phyloP scores from a whole-genome alignment of 1,139 yeast genomes.

The Saccharomyces hybrid region DNA sequence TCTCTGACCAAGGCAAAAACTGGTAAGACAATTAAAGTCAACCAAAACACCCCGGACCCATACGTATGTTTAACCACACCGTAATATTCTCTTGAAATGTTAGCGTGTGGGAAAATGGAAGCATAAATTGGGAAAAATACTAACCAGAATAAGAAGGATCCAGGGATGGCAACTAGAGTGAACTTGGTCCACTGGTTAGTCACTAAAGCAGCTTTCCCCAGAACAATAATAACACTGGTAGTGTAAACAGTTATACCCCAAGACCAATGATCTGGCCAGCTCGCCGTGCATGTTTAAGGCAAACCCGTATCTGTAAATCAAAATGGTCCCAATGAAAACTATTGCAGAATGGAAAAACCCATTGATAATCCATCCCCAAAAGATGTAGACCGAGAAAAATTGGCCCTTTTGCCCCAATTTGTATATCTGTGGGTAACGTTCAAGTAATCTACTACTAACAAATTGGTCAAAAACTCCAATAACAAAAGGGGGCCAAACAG shows the following conservation, averaged over 20 bases:
- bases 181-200: constrained; percentile 94
- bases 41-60: constrained; percentile 79
- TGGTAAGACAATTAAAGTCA: constrained; percentile 68
- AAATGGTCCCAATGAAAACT: constrained; percentile 64
- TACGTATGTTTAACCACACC: constrained; percentile 76
- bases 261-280: constrained; percentile 83
- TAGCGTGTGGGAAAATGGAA: constrained; percentile 70
- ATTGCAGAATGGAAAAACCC: constrained; percentile 92
- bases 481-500: constrained; percentile 92
- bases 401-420: constrained; percentile 81
- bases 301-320: constrained; percentile 63
- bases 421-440: constrained; percentile 87
- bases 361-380: constrained; percentile 96
- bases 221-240: constrained; percentile 76
- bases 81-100: constrained; percentile 75
- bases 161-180: constrained; percentile 87
- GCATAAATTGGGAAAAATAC: constrained; percentile 84
- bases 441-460: constrained; percentile 80
- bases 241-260: constrained; percentile 93
- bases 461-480: constrained; percentile 96
- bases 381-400: constrained; percentile 82
- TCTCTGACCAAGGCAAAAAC: constrained; percentile 76
- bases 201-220: constrained; percentile 90
- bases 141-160: constrained; percentile 81
- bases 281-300: constrained; percentile 55